Evolutionary conservation across 805 yeast species (phyloP).

Genomic region (Metschnikowia picachoensis): DNA sequence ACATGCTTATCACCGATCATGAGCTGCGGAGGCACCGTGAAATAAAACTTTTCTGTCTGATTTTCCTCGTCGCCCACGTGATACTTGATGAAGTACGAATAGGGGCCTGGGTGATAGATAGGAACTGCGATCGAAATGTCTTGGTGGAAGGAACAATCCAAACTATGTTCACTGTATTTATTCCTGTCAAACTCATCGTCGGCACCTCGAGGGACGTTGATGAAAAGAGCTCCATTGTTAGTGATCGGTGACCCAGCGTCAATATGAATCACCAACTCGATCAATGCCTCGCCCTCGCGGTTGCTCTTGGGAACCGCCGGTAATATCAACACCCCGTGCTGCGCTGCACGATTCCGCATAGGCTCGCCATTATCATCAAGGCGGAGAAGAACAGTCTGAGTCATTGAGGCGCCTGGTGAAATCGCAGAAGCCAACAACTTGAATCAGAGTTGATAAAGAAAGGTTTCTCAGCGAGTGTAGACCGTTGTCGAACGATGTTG

Average conservation of each 20-base stretch:
- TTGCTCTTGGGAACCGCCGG: constrained; percentile 39
- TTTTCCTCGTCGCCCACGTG: constrained; percentile 24
- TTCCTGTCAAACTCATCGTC: constrained; percentile 50
- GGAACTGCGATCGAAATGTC: constrained; percentile 60
- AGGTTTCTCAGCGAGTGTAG: too few species aligned
- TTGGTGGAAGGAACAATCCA: constrained; percentile 56
- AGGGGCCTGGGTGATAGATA: constrained; percentile 74
- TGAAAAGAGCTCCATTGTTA: constrained; percentile 66
- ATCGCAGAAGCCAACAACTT: background rate
- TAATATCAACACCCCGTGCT: constrained; percentile 48
- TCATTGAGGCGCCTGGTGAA: constrained; percentile 5
- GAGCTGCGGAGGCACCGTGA: constrained; percentile 78
- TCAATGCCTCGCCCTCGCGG: constrained; percentile 39
- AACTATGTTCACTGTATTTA: constrained; percentile 47
- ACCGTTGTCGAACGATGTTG: too few species aligned
- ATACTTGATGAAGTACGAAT: constrained; percentile 66
- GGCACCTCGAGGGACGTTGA: constrained; percentile 58
- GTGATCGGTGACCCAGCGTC: constrained; percentile 74
- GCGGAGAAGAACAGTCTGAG: constrained; percentile 40
- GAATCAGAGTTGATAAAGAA: too few species aligned
- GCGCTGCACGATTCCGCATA: constrained; percentile 28
- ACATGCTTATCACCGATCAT: constrained; percentile 51
- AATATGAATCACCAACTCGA: constrained; percentile 54
- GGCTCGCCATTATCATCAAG: constrained; percentile 49
- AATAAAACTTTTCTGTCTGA: constrained; percentile 60